Conservation (phyloP, 352 stramenopile genomes). For the Plasmopara muralis region DNA sequence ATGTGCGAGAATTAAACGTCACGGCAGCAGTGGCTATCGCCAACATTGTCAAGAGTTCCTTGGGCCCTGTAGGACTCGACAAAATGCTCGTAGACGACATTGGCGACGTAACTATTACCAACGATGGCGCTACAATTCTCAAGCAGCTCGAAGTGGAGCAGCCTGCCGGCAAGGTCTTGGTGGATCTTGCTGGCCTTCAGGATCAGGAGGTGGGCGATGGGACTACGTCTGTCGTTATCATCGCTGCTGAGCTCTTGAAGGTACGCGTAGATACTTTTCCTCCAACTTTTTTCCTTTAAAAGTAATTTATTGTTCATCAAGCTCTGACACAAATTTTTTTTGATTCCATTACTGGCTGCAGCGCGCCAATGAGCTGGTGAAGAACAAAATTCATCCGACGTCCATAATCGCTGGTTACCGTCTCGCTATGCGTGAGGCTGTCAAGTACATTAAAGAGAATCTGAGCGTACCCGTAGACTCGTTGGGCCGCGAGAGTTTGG, state of each 20-base stretch:
- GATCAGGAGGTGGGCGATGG: constrained; percentile 99
- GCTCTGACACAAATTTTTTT: neutral
- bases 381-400: constrained; percentile 99
- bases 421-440: constrained; percentile 96
- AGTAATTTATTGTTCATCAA: too few species aligned
- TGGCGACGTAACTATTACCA: constrained; percentile 99
- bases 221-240: constrained; percentile 99
- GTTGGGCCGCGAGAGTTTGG: constrained; percentile 91
- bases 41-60: constrained; percentile 99
- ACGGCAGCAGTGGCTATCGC: constrained; percentile 97
- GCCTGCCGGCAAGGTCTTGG: constrained; percentile 97
- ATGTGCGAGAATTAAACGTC: constrained; percentile 94
- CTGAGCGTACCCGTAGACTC: constrained; percentile 94
- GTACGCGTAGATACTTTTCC: constrained; percentile 14
- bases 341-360: constrained; percentile 28
- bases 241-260: constrained; percentile 96
- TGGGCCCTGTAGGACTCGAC: constrained; percentile 98
- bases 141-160: constrained; percentile 99
- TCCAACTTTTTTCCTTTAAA: too few species aligned
- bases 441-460: constrained; percentile 99
- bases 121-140: constrained; percentile 99
- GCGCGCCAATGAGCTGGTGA: constrained; percentile 95
- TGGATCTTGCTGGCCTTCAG: constrained; percentile 97
- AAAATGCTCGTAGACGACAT: constrained; percentile 99
- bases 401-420: constrained; percentile 99